A percentile compares a stretch with the other conserved stretches of the same genome.
These are phyloP conservation scores for Cucurbita pepo DNA, from an alignment of 306 rosid species.

Conservation along the genomic window DNA sequence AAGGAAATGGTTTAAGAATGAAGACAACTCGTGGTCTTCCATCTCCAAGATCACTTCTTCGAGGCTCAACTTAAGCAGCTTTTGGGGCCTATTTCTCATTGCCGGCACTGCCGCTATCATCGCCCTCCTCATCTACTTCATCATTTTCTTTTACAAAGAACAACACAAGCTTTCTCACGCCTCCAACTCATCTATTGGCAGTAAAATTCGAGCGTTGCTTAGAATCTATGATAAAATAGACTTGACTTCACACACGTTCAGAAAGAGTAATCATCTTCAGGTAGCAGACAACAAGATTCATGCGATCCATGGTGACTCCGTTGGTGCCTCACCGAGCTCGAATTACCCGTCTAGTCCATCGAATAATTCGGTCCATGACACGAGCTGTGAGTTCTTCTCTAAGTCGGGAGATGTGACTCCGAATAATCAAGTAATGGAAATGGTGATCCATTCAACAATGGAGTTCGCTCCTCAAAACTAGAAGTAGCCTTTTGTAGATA, in stretches of 20 bases:
- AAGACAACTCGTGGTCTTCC: conserved; percentile 11
- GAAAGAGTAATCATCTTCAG: not conserved
- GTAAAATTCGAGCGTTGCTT: conserved; percentile 6
- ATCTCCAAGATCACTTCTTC: conserved; percentile 10
- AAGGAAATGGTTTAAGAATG: conserved; percentile 20
- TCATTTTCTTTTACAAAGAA: conserved; percentile 15
- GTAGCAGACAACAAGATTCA: not conserved
- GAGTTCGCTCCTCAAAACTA: not conserved
- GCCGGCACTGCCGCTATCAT: conserved; percentile 16
- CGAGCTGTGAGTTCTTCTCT: not conserved
- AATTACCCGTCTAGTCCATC: not conserved
- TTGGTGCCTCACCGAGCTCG: conserved; percentile 7
- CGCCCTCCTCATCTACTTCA: conserved; percentile 14
- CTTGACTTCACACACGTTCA: conserved; percentile 24
- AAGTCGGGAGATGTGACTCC: not conserved
- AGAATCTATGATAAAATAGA: conserved; percentile 22
- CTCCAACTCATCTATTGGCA: conserved; percentile 10
- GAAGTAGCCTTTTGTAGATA: not conserved
- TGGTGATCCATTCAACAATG: not conserved
- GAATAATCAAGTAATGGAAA: not conserved
- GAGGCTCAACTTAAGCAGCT: conserved; percentile 34
- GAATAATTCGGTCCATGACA: not conserved
- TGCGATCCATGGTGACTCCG: not conserved
- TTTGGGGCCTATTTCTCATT: conserved; percentile 43
- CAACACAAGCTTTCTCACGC: conserved; percentile 2